Percentiles rank a stretch among this genome's conserved stretches.
Evolutionary conservation across 148 eudicot genomes (phyloP).

Genomic region (Linanthus parryae): DNA sequence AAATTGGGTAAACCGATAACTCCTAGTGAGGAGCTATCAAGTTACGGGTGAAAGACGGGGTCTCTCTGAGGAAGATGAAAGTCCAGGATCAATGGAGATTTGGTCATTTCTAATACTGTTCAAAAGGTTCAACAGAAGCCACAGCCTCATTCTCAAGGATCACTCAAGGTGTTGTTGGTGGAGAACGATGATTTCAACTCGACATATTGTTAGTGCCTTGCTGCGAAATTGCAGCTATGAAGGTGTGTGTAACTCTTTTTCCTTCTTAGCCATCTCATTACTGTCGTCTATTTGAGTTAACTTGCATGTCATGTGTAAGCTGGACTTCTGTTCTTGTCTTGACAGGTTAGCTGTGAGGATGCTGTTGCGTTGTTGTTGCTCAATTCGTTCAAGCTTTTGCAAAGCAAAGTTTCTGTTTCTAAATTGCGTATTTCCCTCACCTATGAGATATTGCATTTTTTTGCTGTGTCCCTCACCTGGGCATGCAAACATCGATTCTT

Average conservation of each 20-base stretch:
- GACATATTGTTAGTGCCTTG: slow-evolving; percentile 75
- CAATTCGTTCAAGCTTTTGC: too few species aligned
- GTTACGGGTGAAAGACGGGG: slow-evolving; percentile 34
- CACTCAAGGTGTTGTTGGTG: slow-evolving; percentile 58
- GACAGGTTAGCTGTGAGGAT: neutral
- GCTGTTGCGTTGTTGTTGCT: neutral
- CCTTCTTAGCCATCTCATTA: too few species aligned
- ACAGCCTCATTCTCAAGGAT: slow-evolving; percentile 38
- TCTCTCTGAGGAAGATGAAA: slow-evolving; percentile 39
- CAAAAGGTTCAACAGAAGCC: slow-evolving; percentile 26
- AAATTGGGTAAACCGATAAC: too few species aligned
- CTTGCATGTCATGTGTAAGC: neutral
- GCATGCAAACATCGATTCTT: too few species aligned
- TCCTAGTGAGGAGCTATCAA: too few species aligned
- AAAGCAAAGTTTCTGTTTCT: too few species aligned
- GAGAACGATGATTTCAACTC: slow-evolving; percentile 79
- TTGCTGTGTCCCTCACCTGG: too few species aligned
- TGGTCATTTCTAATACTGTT: slow-evolving; percentile 16
- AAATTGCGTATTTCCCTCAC: neutral
- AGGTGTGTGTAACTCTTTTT: slow-evolving; percentile 29
- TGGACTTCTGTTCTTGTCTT: slow-evolving; percentile 4
- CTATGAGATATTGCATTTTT: neutral
- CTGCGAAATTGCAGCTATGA: slow-evolving; percentile 82
- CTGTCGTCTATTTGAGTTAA: neutral
- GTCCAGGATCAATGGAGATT: slow-evolving; percentile 24